Conservation (phyloP, 441 rosid genomes). For the Brassica balearica region DNA sequence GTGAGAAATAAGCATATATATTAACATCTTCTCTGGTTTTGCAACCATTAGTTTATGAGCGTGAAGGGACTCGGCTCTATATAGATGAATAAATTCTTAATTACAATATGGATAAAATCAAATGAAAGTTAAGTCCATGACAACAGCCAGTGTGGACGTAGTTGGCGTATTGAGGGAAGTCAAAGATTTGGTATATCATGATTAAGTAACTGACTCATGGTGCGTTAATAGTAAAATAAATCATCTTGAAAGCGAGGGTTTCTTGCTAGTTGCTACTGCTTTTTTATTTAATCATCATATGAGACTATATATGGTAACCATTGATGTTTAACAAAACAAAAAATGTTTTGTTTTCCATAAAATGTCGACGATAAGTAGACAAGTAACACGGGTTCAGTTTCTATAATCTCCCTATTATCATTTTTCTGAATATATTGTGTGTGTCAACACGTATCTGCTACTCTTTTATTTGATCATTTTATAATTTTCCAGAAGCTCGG, state of each 20-base stretch:
- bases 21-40: neutral
- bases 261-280: neutral
- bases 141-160: slow-evolving; percentile 9
- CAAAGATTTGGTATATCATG: slow-evolving; percentile 1
- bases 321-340: neutral
- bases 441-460: slow-evolving; percentile 3
- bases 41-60: neutral
- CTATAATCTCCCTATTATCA: neutral
- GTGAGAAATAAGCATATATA: neutral
- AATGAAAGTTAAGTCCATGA: neutral
- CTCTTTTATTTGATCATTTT: neutral
- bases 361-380: neutral
- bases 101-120: neutral
- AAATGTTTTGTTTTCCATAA: neutral
- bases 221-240: neutral
- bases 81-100: neutral
- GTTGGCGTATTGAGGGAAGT: neutral
- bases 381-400: neutral
- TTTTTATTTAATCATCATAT: neutral
- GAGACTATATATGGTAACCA: neutral
- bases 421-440: neutral
- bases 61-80: neutral
- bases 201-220: neutral
- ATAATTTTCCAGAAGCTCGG: neutral
- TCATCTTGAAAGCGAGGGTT: neutral